Base-by-base conservation (phyloP, 164 flowering plant genomes). In the Annona cherimola region DNA sequence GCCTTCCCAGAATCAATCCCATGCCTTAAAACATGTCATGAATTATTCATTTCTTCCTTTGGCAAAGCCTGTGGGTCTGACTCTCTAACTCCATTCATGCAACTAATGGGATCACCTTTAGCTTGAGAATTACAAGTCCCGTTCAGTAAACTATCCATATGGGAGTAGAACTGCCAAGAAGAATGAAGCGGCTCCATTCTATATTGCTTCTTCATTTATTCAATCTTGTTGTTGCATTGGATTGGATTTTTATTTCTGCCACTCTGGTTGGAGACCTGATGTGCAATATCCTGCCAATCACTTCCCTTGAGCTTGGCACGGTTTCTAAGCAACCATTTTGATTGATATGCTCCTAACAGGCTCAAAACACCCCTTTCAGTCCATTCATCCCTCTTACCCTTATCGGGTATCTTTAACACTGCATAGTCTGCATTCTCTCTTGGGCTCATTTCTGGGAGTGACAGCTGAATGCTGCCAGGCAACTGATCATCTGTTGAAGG, bases 171-270 rank as follows among this genome's bases (percentile, higher is more conserved):
- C 26, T 77, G 76, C 79, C 79, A 77, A 4, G 79, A 64, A 60
- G 76, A 69, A 2, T 64, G 66, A 1, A 61, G 42, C 16, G 76
- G 59, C 61, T 77, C 79, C 7, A 70, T 73, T 5, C 79, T 73
- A 20, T 77, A 77, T 20, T 76, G 70, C 65, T 77, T 77, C 74
- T 77, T 77, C 79, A 77, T 77, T 60, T 76, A 77, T 54, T 77
- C 79, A 2, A 77, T 77, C 66, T 77, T 77, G 76, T 77, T 77
- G 76, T 77, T 77, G 46, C 79, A 77, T 41, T 77, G 79, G 43
- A 73, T 77, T 4, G 79, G 74, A 39, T 76, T 60, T 50, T 77
- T 77, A 12, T 35, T 12, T 1, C 76, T 16, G 42, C 73, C 73
- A 0, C 41, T 64, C 16, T 76, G 72, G 16, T 44, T 46, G 0